Evolutionary conservation across 139 green algal species (phyloP).

Genomic region (Picochlorum sp.): DNA sequence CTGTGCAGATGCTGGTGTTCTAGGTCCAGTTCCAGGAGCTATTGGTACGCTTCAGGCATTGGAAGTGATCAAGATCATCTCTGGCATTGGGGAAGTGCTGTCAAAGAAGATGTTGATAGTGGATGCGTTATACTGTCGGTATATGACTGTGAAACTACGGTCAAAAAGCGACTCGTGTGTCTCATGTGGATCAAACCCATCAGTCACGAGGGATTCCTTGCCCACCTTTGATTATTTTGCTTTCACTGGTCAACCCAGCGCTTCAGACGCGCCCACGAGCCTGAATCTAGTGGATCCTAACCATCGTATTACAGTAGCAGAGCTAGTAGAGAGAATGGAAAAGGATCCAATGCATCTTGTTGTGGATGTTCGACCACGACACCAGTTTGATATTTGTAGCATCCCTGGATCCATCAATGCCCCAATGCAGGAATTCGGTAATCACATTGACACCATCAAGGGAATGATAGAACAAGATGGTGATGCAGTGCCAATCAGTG

Average conservation of each 20-base stretch:
- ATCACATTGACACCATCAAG: slow-evolving; percentile 1
- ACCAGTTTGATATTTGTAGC: slow-evolving; percentile 58
- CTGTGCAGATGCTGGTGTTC: slow-evolving; percentile 84
- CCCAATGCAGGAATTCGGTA: slow-evolving; percentile 7
- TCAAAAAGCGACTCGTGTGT: slow-evolving; percentile 39
- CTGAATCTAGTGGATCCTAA: slow-evolving; percentile 34
- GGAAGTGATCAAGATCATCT: slow-evolving; percentile 85
- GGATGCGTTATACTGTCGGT: slow-evolving; percentile 53
- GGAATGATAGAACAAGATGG: slow-evolving; percentile 23
- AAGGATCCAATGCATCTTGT: slow-evolving; percentile 25
- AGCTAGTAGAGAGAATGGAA: slow-evolving; percentile 9
- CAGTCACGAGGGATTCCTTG: slow-evolving; percentile 46
- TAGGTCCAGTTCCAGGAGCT: slow-evolving; percentile 82
- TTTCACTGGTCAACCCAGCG: slow-evolving; percentile 56
- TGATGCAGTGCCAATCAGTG: slow-evolving; percentile 38
- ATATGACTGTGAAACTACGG: slow-evolving; percentile 68
- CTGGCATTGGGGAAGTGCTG: slow-evolving; percentile 52
- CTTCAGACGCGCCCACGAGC: slow-evolving; percentile 37
- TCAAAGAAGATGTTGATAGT: slow-evolving; percentile 57
- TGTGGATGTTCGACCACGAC: slow-evolving; percentile 67
- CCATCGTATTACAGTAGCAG: slow-evolving; percentile 31
- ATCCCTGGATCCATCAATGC: slow-evolving; percentile 33
- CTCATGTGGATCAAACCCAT: slow-evolving; percentile 46
- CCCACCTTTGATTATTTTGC: slow-evolving; percentile 61
- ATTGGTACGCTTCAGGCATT: slow-evolving; percentile 89